Evolutionary conservation across 805 yeast species (phyloP), one percentile per base, ranked within the genome.

Genomic region (Alloascoidea hylecoeti): DNA sequence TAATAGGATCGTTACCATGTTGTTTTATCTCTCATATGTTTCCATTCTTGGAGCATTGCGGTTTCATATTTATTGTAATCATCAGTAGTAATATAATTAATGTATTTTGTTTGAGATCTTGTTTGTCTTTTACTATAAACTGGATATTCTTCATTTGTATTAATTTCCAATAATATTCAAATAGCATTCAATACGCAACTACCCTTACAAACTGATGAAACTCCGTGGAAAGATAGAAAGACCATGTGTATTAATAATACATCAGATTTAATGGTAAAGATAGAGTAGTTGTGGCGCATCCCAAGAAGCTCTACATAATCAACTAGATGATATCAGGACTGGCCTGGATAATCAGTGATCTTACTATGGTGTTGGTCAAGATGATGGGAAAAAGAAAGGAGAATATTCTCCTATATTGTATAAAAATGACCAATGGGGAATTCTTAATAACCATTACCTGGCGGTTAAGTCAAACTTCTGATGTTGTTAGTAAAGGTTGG

Each of bases 401-500:
- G 80, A 73, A 45, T 70, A 56, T 41, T 55, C 70, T 3, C 75
- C 78, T 1, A 55, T 73, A 6, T 49, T 66, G 18, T 71, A 56
- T 49, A 55, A 63, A 19, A 45, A 45, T 3, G 38, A 54, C 0
- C 58, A 58, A 13, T 64, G 70, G 56, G 47, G 54, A 28, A 43
- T 68, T 27, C 38, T 66, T 3, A 57, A 61, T 9, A 47, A 56
- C n/a, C 60, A 64, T 16, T n/a, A 64, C 70, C 5, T 60, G 59
- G 38, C 72, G 79, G 79, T 52, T 73, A 12, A 64, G 74, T 42
- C 58, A 61, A 14, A 70, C 75, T 3, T 78, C 79, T 1, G 64
- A 61, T 34, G 52, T 47, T n/a, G 75, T 78, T 1, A 64, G 73
- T n/a, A 55, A 46, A 34, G 72, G 70, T 4, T 67, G 73, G 68